Percentiles rank a stretch among this genome's conserved stretches.
Evolutionary conservation across 331 rosid species (phyloP).

Genomic region (Stylosanthes scabra): DNA sequence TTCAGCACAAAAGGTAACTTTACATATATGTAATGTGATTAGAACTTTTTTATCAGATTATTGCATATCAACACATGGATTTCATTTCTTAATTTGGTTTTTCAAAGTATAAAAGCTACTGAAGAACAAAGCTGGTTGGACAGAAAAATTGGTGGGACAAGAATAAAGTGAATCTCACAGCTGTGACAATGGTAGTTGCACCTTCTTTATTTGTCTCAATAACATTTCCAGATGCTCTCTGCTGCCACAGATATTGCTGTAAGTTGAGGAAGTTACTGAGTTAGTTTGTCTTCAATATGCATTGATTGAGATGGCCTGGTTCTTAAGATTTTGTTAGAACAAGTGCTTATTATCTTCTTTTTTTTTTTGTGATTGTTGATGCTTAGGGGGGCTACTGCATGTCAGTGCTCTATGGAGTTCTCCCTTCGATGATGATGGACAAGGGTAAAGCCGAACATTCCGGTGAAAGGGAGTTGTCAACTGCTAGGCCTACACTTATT

Average conservation of each 20-base stretch:
- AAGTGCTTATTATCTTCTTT: too few species aligned
- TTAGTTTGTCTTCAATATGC: neutral
- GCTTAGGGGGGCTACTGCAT: constrained; percentile 81
- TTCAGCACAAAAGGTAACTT: constrained; percentile 37
- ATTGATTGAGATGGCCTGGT: constrained; percentile 3
- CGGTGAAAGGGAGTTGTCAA: constrained; percentile 40
- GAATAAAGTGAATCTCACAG: constrained; percentile 50
- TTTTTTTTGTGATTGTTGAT: neutral
- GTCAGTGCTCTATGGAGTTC: constrained; percentile 80
- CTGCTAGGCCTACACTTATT: constrained; percentile 59
- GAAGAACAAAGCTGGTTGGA: constrained; percentile 16
- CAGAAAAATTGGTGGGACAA: constrained; percentile 62
- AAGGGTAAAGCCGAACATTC: constrained; percentile 38
- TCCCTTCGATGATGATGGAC: constrained; percentile 79
- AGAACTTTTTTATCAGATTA: neutral
- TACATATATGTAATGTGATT: neutral
- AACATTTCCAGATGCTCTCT: constrained; percentile 64
- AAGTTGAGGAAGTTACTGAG: constrained; percentile 39
- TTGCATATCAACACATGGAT: constrained; percentile 7
- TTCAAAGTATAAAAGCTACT: neutral
- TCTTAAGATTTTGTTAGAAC: neutral
- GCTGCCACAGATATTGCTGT: constrained; percentile 72
- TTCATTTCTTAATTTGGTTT: neutral
- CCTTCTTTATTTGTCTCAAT: constrained; percentile 67
- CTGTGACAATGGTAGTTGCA: constrained; percentile 63